Evolutionary conservation across 2,329 filamentous ascomycete genomes (phyloP).

Genomic region (Aspergillus flavus): DNA sequence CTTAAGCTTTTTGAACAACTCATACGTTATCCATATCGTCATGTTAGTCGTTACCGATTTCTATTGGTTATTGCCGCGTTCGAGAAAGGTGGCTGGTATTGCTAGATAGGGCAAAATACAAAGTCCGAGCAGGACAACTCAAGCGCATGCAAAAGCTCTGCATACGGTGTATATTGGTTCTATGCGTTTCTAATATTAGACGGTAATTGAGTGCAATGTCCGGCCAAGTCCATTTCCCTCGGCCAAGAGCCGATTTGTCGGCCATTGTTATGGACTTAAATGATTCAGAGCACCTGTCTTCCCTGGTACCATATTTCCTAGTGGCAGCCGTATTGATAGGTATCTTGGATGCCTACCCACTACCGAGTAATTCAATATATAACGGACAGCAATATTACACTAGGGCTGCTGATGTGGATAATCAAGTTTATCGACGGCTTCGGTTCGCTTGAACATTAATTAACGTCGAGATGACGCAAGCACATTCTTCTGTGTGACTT

Average conservation of each 20-base stretch:
- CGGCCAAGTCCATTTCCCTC: neutral
- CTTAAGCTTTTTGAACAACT: slow-evolving; percentile 5
- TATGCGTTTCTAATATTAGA: neutral
- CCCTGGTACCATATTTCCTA: neutral
- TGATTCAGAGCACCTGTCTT: neutral
- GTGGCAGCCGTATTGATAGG: neutral
- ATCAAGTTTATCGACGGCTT: neutral
- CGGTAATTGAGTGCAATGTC: neutral
- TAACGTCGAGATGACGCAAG: neutral
- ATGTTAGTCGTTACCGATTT: neutral
- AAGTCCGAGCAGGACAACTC: neutral
- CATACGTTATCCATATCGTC: slow-evolving; percentile 5
- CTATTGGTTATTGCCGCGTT: neutral
- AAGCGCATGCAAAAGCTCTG: neutral
- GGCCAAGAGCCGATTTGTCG: neutral
- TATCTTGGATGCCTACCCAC: neutral
- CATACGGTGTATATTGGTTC: neutral
- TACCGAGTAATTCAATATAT: neutral
- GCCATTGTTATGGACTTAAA: neutral
- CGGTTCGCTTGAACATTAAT: neutral
- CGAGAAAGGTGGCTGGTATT: neutral
- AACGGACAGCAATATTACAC: neutral
- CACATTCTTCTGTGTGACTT: neutral
- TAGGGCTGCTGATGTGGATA: neutral
- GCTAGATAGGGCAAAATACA: neutral